Evolutionary conservation across 2,329 filamentous ascomycete genomes (phyloP), one percentile per base, ranked within the genome.

Genomic region (Nakataea oryzae): DNA sequence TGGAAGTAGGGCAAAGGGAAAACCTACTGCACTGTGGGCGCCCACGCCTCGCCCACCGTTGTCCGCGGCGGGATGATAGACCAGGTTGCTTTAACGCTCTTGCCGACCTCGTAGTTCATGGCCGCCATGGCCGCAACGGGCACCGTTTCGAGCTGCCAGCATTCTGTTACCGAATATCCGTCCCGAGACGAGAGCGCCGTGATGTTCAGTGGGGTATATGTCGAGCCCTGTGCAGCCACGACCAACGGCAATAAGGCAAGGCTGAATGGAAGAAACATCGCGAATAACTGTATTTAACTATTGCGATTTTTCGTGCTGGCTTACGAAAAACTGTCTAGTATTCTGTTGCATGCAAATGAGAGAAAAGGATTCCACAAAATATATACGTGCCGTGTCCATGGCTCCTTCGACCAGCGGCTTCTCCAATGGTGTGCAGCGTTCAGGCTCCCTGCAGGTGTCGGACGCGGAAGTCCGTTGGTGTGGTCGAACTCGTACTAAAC

Each of bases 11-110:
- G n/a, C 7, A 3, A n/a, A 27, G 6, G 14, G 26, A 26, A 14
- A 58, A 62, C 69, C 59, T 32, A 74, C 71, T 73, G 72, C 28
- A 71, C 67, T 9, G 67, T 60, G 3, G 71, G 70, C 24, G 72
- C 72, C 72, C 72, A 73, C 0, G 72, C 72, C 62, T 74, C 68
- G 8, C 72, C 72, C 2, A 71, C 65, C 4, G 62, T 64, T 1
- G 71, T 74, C 14, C 67, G 64, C 13, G 72, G 72, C 41, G 70
- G 63, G 55, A 73, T 73, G 60, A 70, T 68, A 28, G 72, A 73
- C 69, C 71, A 70, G 4, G 63, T 66, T 2, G 71, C 70, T 50
- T 64, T 59, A 1, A 68, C 70, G n/a, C 69, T 69, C 27, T 70
- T 69, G 47, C 67, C 69, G 41, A 73, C 30, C 12, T 62, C 63